phyloP scores from a whole-genome alignment of 331 rosid genomes.

The Rosa hybrid region DNA sequence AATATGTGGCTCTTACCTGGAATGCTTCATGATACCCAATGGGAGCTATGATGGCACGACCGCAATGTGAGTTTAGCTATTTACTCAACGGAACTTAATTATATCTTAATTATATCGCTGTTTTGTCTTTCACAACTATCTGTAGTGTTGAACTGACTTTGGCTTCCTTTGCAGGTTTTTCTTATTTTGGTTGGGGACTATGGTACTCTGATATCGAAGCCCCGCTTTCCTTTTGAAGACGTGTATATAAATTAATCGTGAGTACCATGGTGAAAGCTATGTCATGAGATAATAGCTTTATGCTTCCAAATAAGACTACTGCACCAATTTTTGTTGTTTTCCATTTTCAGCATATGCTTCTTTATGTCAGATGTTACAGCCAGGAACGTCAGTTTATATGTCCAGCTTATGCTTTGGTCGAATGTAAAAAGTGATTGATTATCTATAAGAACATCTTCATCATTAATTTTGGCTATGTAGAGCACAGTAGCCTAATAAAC shows the following conservation, averaged over 20 bases:
- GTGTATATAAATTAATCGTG: slow-evolving; percentile 44
- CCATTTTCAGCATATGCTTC: neutral
- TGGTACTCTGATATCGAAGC: slow-evolving; percentile 32
- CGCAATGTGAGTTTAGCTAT: slow-evolving; percentile 45
- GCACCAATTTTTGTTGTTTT: slow-evolving; percentile 29
- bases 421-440: slow-evolving; percentile 10
- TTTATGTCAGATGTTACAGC: neutral
- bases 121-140: neutral
- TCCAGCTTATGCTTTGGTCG: neutral
- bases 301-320: slow-evolving; percentile 40
- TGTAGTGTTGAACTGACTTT: neutral
- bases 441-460: neutral
- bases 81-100: neutral
- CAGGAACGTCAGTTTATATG: slow-evolving; percentile 4
- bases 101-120: neutral
- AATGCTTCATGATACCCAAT: slow-evolving; percentile 34
- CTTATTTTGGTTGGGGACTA: slow-evolving; percentile 38
- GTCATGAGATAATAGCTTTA: slow-evolving; percentile 27
- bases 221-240: slow-evolving; percentile 43
- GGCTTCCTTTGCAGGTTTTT: slow-evolving; percentile 21
- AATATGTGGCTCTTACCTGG: slow-evolving; percentile 48
- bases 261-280: slow-evolving; percentile 35
- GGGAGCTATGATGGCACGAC: slow-evolving; percentile 32
- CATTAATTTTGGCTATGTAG: neutral
- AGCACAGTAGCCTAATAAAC: neutral